Conservation (phyloP, 805 yeast genomes). For the Tetrapisispora iriomotensis region DNA sequence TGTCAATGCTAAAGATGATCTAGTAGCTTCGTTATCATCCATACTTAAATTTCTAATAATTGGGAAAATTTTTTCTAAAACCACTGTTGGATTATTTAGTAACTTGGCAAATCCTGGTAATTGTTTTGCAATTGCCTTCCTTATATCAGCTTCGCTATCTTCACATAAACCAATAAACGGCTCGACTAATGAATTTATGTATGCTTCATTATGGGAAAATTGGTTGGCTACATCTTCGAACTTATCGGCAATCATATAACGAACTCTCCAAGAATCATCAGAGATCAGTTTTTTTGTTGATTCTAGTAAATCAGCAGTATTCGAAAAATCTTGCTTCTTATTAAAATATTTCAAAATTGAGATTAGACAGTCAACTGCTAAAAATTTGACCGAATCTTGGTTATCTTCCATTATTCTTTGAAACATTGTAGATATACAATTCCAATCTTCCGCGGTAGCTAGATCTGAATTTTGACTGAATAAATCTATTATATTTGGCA, state of each 20-base stretch:
- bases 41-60: slow-evolving; percentile 72
- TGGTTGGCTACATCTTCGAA: slow-evolving; percentile 67
- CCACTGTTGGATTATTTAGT: slow-evolving; percentile 35
- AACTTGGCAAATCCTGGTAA: slow-evolving; percentile 65
- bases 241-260: slow-evolving; percentile 96
- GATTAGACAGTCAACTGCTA: slow-evolving; percentile 80
- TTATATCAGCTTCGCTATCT: slow-evolving; percentile 93
- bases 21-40: slow-evolving; percentile 87
- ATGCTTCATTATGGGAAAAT: slow-evolving; percentile 48
- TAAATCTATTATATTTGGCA: slow-evolving; percentile 64
- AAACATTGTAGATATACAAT: slow-evolving; percentile 71
- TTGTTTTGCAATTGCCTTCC: slow-evolving; percentile 90
- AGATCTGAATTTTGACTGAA: slow-evolving; percentile 40
- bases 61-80: slow-evolving; percentile 66
- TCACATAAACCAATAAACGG: slow-evolving; percentile 71
- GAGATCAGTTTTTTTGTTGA: slow-evolving; percentile 62
- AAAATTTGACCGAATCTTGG: slow-evolving; percentile 91
- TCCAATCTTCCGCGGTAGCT: slow-evolving; percentile 60
- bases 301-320: slow-evolving; percentile 51
- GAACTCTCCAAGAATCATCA: slow-evolving; percentile 96
- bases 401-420: slow-evolving; percentile 67
- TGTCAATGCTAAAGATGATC: slow-evolving; percentile 85
- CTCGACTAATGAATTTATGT: slow-evolving; percentile 39
- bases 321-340: slow-evolving; percentile 44
- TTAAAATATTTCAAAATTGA: slow-evolving; percentile 67